Percentiles rank a stretch among this genome's conserved stretches.
These are phyloP conservation scores for Trichoderma sp. DNA, from an alignment of 2,329 filamentous ascomycete species.

Conservation along the genomic window DNA sequence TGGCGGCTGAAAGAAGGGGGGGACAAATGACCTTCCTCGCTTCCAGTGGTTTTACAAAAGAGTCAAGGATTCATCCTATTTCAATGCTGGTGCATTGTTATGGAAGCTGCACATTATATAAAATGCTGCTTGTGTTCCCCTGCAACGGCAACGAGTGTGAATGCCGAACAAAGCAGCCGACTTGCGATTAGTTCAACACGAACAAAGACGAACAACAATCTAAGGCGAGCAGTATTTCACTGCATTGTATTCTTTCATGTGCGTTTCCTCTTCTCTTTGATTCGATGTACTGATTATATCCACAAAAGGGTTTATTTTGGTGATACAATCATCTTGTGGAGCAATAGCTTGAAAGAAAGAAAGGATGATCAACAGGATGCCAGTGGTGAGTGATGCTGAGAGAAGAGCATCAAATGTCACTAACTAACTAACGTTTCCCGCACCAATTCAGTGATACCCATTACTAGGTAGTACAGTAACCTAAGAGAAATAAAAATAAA, in stretches of 20 bases:
- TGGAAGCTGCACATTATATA: not conserved
- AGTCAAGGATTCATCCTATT: not conserved
- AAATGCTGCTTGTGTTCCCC: too few relatives aligned
- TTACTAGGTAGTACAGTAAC: not conserved
- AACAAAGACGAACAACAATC: not conserved
- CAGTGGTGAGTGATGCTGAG: not conserved
- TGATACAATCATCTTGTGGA: too few relatives aligned
- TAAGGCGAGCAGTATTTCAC: not conserved
- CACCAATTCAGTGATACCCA: not conserved
- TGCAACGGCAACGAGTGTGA: too few relatives aligned
- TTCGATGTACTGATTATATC: too few relatives aligned
- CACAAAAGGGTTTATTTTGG: too few relatives aligned
- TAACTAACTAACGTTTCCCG: not conserved
- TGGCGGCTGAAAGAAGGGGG: rapidly evolving
- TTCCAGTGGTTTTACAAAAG: not conserved
- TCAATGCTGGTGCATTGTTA: not conserved
- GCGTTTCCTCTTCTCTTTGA: not conserved
- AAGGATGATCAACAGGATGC: too few relatives aligned
- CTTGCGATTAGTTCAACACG: not conserved
- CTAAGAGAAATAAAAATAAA: not conserved
- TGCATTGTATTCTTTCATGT: not conserved
- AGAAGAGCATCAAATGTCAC: not conserved
- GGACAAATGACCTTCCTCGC: not conserved
- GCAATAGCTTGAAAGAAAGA: too few relatives aligned
- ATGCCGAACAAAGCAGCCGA: not conserved